These are phyloP conservation scores for Peronospora belbahrii DNA, from an alignment of 352 stramenopile genomes.

Conservation along the genomic window DNA sequence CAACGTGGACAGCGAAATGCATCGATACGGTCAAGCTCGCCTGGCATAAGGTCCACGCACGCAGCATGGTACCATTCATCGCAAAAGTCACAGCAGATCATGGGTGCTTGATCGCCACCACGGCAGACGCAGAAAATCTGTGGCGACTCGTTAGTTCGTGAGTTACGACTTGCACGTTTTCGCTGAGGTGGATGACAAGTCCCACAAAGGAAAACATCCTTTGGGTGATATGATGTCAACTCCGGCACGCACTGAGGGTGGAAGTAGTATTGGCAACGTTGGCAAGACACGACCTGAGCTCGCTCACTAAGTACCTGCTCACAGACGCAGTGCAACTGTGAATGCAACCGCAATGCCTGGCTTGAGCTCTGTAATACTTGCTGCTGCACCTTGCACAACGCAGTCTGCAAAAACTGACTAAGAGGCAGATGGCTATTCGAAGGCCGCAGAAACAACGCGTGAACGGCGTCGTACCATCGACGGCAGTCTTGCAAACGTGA, in stretches of 20 bases:
- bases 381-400: slow-evolving; percentile 26
- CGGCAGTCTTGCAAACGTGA: slow-evolving; percentile 55
- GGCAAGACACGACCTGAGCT: slow-evolving; percentile 42
- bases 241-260: slow-evolving; percentile 49
- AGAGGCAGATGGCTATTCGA: slow-evolving; percentile 30
- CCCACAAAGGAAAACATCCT: slow-evolving; percentile 14
- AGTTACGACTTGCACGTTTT: slow-evolving; percentile 2
- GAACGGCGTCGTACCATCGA: slow-evolving; percentile 48
- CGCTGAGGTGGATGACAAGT: slow-evolving; percentile 12
- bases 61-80: slow-evolving; percentile 80
- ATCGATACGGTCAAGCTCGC: slow-evolving; percentile 54
- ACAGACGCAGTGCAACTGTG: slow-evolving; percentile 54
- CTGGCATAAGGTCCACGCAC: slow-evolving; percentile 56
- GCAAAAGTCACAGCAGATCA: slow-evolving; percentile 86
- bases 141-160: background rate
- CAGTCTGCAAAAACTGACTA: slow-evolving; percentile 37
- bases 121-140: slow-evolving; percentile 70
- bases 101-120: slow-evolving; percentile 49
- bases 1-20: slow-evolving; percentile 68
- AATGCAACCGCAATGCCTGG: slow-evolving; percentile 18
- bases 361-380: slow-evolving; percentile 10
- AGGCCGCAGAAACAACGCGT: slow-evolving; percentile 48
- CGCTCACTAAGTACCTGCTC: slow-evolving; percentile 55
- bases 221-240: slow-evolving; percentile 5
- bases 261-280: slow-evolving; percentile 42